These are phyloP conservation scores for Mortierella alpina DNA, from an alignment of 192 early-diverging fungal genomes.

Conservation along the genomic window DNA sequence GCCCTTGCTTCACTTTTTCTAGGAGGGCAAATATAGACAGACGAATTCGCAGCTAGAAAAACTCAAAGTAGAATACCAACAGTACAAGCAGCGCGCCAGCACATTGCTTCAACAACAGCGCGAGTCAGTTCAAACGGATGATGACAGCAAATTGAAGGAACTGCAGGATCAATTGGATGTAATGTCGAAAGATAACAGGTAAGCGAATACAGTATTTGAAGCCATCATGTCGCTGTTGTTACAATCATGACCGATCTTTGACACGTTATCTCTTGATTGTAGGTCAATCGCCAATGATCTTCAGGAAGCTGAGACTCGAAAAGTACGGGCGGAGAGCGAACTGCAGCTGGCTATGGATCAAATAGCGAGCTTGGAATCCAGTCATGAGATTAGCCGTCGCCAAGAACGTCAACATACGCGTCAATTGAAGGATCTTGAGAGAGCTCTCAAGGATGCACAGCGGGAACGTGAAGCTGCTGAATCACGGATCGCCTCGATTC, in stretches of 20 bases:
- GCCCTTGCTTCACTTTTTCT: neutral
- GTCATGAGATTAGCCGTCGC: slow-evolving; percentile 38
- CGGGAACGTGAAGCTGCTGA: slow-evolving; percentile 36
- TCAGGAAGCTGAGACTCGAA: slow-evolving; percentile 31
- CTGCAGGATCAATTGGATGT: slow-evolving; percentile 40
- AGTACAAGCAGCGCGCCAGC: slow-evolving; percentile 67
- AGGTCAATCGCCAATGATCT: slow-evolving; percentile 29
- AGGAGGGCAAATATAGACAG: slow-evolving; percentile 64
- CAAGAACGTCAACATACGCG: slow-evolving; percentile 41
- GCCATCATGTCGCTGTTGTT: neutral
- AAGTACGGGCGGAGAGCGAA: slow-evolving; percentile 19
- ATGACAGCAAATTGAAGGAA: slow-evolving; percentile 31
- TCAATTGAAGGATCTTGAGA: slow-evolving; percentile 45
- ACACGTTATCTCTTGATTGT: neutral
- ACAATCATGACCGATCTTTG: no score
- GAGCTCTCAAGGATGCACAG: slow-evolving; percentile 40
- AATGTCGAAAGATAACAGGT: slow-evolving; percentile 40
- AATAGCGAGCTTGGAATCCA: slow-evolving; percentile 41
- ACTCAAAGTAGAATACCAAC: slow-evolving; percentile 62
- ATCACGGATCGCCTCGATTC: slow-evolving; percentile 39
- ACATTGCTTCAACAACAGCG: slow-evolving; percentile 58
- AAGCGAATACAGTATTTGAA: neutral
- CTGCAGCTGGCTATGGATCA: slow-evolving; percentile 47
- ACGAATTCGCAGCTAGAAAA: slow-evolving; percentile 57
- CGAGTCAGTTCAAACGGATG: slow-evolving; percentile 29